A percentile compares a stretch with the other conserved stretches of the same genome.
Evolutionary conservation across 2,329 filamentous ascomycete genomes (phyloP).

Genomic region (Talaromyces rugulosus): DNA sequence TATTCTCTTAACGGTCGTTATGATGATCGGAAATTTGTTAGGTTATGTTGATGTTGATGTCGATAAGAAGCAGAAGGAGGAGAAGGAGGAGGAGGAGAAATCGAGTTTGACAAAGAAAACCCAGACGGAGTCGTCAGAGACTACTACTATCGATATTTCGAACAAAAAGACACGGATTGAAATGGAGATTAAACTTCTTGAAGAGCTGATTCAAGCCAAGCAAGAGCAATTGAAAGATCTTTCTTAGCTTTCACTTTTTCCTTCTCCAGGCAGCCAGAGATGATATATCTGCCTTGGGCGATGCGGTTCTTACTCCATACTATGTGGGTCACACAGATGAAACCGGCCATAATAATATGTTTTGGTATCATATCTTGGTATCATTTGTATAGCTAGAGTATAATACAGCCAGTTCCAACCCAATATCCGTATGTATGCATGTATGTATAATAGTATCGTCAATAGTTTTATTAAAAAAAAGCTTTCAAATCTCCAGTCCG

Average conservation of each 20-base stretch:
- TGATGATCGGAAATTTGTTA: no score
- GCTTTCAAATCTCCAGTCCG: conserved; percentile 39
- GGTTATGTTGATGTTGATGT: no score
- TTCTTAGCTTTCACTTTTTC: not conserved
- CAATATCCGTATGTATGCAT: not conserved
- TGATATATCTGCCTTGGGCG: not conserved
- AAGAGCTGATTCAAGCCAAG: not conserved
- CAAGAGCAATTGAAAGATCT: not conserved
- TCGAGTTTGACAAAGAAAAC: no score
- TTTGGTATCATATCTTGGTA: not conserved
- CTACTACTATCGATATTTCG: not conserved
- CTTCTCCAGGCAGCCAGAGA: not conserved
- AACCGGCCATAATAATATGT: no score
- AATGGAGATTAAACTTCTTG: not conserved
- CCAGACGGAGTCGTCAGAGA: no score
- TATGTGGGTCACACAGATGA: no score
- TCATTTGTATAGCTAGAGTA: not conserved
- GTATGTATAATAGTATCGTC: not conserved
- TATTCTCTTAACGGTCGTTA: no score
- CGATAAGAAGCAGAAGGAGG: no score
- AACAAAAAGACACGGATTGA: not conserved
- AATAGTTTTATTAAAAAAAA: not conserved
- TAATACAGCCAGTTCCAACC: not conserved
- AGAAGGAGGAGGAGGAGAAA: no score
- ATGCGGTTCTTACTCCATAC: not conserved